phyloP scores from a whole-genome alignment of 306 rosid genomes.

The Rosa persica region DNA sequence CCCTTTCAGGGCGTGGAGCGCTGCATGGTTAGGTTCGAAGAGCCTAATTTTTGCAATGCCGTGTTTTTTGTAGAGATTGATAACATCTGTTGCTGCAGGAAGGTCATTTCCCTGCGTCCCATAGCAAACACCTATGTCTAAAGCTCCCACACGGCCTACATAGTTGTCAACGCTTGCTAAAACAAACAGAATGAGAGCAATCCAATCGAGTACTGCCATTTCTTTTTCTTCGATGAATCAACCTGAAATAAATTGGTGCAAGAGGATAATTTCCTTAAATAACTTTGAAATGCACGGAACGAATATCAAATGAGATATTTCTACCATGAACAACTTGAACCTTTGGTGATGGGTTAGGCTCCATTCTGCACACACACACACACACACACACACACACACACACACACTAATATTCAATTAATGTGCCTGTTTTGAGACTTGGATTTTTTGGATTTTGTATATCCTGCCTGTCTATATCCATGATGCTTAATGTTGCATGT shows the following conservation, averaged over 20 bases:
- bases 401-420: background rate
- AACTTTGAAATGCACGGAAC: background rate
- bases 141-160: background rate
- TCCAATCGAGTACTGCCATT: background rate
- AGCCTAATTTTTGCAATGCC: slow-evolving; percentile 28
- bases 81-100: slow-evolving; percentile 26
- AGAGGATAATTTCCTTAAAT: background rate
- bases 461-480: background rate
- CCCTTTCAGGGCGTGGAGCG: slow-evolving; percentile 26
- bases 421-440: background rate
- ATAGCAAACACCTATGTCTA: slow-evolving; percentile 18
- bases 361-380: background rate
- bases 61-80: slow-evolving; percentile 13
- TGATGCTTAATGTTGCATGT: background rate
- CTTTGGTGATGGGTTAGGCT: background rate
- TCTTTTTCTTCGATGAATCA: background rate
- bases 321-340: background rate
- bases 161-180: background rate
- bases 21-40: slow-evolving; percentile 21
- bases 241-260: background rate
- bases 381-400: too few species aligned
- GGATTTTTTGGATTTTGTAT: background rate
- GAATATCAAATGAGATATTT: background rate
- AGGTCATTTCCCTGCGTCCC: slow-evolving; percentile 23
- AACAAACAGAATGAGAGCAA: background rate